Evolutionary conservation across 2,329 filamentous ascomycete genomes (phyloP).

Genomic region (Fusarium liriodendri): DNA sequence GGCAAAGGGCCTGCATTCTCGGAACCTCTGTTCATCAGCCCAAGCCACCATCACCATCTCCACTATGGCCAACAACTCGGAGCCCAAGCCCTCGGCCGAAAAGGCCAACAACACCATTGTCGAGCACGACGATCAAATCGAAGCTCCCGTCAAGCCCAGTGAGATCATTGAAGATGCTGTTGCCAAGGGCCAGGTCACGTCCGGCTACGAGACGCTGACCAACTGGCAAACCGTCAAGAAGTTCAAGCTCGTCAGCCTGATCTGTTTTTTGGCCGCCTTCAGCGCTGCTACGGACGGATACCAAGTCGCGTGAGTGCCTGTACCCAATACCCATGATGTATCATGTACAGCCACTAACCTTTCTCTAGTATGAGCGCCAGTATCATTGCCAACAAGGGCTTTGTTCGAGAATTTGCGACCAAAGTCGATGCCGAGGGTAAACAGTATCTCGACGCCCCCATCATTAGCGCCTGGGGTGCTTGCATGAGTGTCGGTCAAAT

Average conservation of each 20-base stretch:
- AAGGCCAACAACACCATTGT: not conserved
- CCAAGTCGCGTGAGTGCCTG: not conserved
- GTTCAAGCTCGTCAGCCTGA: not conserved
- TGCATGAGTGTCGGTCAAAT: slow-evolving; percentile 54
- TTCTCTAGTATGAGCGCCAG: not conserved
- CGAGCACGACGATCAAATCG: not conserved
- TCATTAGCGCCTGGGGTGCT: slow-evolving; percentile 52
- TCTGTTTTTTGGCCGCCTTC: not conserved
- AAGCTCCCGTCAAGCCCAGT: not conserved
- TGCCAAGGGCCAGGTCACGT: not conserved
- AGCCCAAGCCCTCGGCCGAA: not conserved
- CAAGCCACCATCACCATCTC: not conserved
- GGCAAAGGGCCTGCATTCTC: not conserved
- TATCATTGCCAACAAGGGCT: not conserved
- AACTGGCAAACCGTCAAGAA: not conserved
- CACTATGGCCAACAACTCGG: not conserved
- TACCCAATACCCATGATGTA: not conserved
- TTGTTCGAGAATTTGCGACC: not conserved
- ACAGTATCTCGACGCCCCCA: slow-evolving; percentile 47
- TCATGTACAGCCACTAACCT: not conserved
- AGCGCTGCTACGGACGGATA: not conserved
- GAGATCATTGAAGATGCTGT: not conserved
- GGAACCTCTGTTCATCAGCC: not conserved
- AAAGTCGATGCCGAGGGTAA: not conserved
- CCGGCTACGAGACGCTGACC: not conserved